These are phyloP conservation scores for Porphyrellus cyaneotinctus DNA, from an alignment of 768 basidiomycete genomes.

Conservation along the genomic window DNA sequence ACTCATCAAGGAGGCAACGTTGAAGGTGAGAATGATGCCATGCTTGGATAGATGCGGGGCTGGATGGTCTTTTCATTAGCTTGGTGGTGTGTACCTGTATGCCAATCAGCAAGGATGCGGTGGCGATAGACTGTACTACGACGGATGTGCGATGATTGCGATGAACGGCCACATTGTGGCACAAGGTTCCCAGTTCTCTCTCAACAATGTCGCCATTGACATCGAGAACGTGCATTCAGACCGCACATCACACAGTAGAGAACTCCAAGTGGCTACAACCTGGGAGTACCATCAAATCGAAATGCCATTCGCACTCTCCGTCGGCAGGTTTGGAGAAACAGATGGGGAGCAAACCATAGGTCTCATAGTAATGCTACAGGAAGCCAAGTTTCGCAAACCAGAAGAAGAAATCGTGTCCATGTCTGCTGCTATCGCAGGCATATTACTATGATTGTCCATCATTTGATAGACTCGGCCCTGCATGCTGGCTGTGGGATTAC, in stretches of 20 bases:
- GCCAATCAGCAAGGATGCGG: constrained; percentile 99
- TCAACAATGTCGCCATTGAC: constrained; percentile 93
- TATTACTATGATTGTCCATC: background rate
- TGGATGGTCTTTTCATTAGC: constrained; percentile 41
- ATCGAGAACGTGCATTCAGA: constrained; percentile 95
- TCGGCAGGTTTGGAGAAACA: constrained; percentile 66
- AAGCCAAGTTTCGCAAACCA: constrained; percentile 64
- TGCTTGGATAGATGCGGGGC: background rate
- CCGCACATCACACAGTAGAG: constrained; percentile 75
- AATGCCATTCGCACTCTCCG: constrained; percentile 73
- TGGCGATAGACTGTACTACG: constrained; percentile 96
- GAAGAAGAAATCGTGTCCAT: constrained; percentile 97
- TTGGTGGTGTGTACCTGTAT: constrained; percentile 95
- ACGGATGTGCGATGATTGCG: constrained; percentile 95
- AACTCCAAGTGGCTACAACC: constrained; percentile 80
- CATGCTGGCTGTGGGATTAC: constrained; percentile 99
- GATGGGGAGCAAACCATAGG: constrained; percentile 47
- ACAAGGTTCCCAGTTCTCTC: constrained; percentile 95
- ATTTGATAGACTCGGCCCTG: constrained; percentile 76
- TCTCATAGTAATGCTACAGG: constrained; percentile 42
- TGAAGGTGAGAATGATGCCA: constrained; percentile 56
- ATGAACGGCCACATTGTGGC: constrained; percentile 90
- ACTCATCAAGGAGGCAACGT: constrained; percentile 93
- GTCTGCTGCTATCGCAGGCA: background rate
- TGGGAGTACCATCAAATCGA: constrained; percentile 80